Percentiles rank a stretch among this genome's conserved stretches.
These are phyloP conservation scores for Rosa rugosa DNA, from an alignment of 306 rosid species.

Conservation along the genomic window DNA sequence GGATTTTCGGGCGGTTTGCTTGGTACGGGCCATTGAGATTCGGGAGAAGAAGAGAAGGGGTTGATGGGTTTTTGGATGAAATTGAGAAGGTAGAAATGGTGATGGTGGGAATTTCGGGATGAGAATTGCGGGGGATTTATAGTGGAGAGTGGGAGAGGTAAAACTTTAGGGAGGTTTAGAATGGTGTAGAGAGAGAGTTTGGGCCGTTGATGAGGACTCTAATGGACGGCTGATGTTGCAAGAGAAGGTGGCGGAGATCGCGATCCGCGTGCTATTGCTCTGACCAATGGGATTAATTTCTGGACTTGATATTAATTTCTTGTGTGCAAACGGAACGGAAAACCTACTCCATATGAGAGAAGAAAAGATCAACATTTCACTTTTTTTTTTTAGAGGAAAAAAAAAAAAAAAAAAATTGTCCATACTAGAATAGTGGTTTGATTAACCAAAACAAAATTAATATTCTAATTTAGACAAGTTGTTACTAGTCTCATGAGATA, in stretches of 20 bases:
- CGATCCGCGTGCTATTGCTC: not conserved
- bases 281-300: not conserved
- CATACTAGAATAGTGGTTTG: too few species aligned
- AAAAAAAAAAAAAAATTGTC: too few species aligned
- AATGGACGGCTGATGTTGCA: not conserved
- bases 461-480: too few species aligned
- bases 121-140: not conserved
- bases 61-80: not conserved
- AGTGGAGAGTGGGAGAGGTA: not conserved
- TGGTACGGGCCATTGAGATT: not conserved
- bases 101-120: not conserved
- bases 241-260: not conserved
- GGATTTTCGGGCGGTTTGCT: slow-evolving; percentile 1
- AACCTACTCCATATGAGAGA: too few species aligned
- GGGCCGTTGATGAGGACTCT: not conserved
- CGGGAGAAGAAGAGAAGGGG: not conserved
- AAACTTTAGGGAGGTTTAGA: not conserved
- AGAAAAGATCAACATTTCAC: too few species aligned
- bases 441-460: too few species aligned
- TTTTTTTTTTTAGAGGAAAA: too few species aligned
- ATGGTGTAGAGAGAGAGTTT: not conserved
- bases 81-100: not conserved
- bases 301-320: too few species aligned
- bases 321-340: too few species aligned
- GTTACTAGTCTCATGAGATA: too few species aligned